Conservation (phyloP, 2,329 filamentous ascomycete genomes). For the Cryphonectria carpinicola region DNA sequence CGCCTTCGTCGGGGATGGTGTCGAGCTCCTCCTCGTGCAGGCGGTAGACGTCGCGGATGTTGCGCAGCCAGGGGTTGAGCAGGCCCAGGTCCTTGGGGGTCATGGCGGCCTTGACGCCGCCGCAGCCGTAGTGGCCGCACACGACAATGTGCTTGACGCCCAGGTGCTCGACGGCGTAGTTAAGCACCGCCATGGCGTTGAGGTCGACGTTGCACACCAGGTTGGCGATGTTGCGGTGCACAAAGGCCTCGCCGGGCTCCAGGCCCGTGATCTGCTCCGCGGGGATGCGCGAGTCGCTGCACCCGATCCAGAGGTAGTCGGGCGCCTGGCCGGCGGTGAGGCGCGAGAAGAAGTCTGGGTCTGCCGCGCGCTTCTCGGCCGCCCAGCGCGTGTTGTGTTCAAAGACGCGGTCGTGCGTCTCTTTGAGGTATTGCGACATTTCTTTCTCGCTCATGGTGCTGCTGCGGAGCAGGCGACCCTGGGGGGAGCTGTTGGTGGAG, state of each 20-base stretch:
- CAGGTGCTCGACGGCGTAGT: slow-evolving; percentile 82
- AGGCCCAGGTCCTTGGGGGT: slow-evolving; percentile 71
- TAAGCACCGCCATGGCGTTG: slow-evolving; percentile 79
- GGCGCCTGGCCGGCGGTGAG: slow-evolving; percentile 68
- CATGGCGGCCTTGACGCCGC: slow-evolving; percentile 76
- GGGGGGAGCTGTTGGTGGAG: slow-evolving; percentile 21
- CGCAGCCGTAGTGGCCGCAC: slow-evolving; percentile 79
- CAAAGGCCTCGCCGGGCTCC: slow-evolving; percentile 87
- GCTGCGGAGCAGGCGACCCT: not conserved
- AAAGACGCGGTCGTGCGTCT: slow-evolving; percentile 70
- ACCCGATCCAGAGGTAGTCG: slow-evolving; percentile 86
- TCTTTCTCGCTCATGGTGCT: slow-evolving; percentile 41
- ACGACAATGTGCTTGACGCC: slow-evolving; percentile 81
- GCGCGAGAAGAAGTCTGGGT: slow-evolving; percentile 69
- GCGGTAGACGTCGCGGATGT: slow-evolving; percentile 75
- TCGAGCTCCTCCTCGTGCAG: slow-evolving; percentile 73
- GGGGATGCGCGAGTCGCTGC: slow-evolving; percentile 88
- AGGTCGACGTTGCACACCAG: slow-evolving; percentile 80
- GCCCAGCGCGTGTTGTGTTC: slow-evolving; percentile 72
- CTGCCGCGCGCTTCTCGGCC: slow-evolving; percentile 56
- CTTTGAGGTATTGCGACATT: slow-evolving; percentile 59
- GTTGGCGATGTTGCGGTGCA: slow-evolving; percentile 96
- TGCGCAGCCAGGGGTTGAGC: slow-evolving; percentile 74
- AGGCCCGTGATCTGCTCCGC: slow-evolving; percentile 85
- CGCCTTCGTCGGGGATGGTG: slow-evolving; percentile 59